Evolutionary conservation across 306 rosid species (phyloP), one percentile per base, ranked within the genome.

Genomic region (Gillenia trifoliata): DNA sequence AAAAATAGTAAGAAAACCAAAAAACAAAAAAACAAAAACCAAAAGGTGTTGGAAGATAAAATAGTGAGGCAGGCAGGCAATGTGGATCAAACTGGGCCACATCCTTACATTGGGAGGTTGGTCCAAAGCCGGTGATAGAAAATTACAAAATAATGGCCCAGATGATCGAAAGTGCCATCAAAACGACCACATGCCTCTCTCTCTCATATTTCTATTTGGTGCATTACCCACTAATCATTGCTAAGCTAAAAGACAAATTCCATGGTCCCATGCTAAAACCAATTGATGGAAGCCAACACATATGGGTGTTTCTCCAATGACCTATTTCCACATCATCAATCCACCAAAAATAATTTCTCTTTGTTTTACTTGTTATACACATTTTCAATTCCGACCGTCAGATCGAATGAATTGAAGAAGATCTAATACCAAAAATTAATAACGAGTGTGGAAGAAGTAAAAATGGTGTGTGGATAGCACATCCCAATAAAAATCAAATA

Each of bases 151-250:
- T 43, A 40, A 75, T 71, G 83, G 79, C 78, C 68, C 78, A 75
- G 71, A 77, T 73, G 82, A 80, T 75, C 29, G 82, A 85, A 86
- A 83, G 88, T 74, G 96, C 78, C 49, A 80, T 77, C 81, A 85
- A 89, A 89, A 80, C 87, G 79, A 81, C 84, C 90, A 86, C 88
- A 80, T 89, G 93, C 79, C 45, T 72, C 71, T 20, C 65, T 49
- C 26, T 79, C 23, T 54, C 68, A 71, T 68, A 68, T 75, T 88
- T 86, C 66, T 75, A 76, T 81, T 83, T 83, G 83, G 78, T 82
- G 85, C 89, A 80, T 83, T 90, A 83, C 91, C 88, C 84, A 71
- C 87, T 86, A 86, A 89, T 92, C 82, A 88, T 92, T 92, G 93
- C 88, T 63, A 64, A 22, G 76, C 87, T 78, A 85, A 78, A 84